Evolutionary conservation across 306 rosid species (phyloP).

Genomic region (Calophaca sinica): DNA sequence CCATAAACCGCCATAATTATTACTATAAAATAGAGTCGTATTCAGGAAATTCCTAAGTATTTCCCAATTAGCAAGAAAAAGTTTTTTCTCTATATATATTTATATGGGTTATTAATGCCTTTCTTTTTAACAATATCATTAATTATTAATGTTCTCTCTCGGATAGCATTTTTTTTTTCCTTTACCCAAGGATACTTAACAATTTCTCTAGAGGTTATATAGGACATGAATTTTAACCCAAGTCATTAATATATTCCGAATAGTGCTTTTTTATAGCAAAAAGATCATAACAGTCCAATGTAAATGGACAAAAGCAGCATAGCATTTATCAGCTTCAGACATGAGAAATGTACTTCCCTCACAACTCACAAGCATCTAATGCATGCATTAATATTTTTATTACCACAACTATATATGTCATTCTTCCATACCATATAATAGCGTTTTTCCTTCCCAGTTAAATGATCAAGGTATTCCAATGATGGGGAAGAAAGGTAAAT

Average conservation of each 20-base stretch:
- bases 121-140: too few relatives aligned
- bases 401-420: conserved; percentile 8
- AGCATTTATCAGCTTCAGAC: neutral
- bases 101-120: too few relatives aligned
- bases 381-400: conserved; percentile 12
- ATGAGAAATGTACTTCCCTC: conserved; percentile 16
- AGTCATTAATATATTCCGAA: neutral
- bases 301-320: conserved; percentile 6
- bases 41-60: too few relatives aligned
- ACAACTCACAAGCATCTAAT: conserved; percentile 17
- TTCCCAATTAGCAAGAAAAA: too few relatives aligned
- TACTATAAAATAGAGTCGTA: too few relatives aligned
- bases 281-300: neutral
- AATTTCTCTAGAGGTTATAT: too few relatives aligned
- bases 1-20: too few relatives aligned
- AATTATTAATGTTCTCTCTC: too few relatives aligned
- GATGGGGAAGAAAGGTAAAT: conserved; percentile 81
- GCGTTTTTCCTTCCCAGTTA: neutral
- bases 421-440: conserved; percentile 18
- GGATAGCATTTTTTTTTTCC: too few relatives aligned
- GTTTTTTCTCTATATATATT: too few relatives aligned
- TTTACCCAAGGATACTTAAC: neutral
- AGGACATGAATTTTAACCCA: neutral
- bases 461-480: conserved; percentile 82
- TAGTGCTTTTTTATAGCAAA: neutral